A percentile compares a stretch with the other conserved stretches of the same genome.
Evolutionary conservation across 495 filamentous ascomycete species (phyloP).

Genomic region (Lentithecium fluviatile): DNA sequence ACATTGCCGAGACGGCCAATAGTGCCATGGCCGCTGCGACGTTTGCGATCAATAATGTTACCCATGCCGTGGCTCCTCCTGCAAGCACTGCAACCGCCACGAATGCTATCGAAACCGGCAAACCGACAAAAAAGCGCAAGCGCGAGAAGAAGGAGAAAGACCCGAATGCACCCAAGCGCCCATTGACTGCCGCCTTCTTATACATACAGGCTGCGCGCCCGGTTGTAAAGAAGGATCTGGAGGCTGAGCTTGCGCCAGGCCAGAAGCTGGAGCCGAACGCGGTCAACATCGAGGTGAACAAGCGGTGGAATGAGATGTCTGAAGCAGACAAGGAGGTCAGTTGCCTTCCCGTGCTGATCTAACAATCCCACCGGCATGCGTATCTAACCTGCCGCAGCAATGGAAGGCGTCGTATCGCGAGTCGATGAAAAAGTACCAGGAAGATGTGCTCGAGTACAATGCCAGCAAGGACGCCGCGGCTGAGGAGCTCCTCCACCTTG

Average conservation of each 20-base stretch:
- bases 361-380: conserved; percentile 12
- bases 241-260: conserved; percentile 65
- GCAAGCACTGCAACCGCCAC: conserved; percentile 37
- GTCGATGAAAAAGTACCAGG: conserved; percentile 19
- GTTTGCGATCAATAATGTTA: conserved; percentile 43
- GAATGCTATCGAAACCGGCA: conserved; percentile 45
- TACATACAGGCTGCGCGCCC: conserved; percentile 82
- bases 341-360: conserved; percentile 6
- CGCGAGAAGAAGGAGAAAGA: conserved; percentile 73
- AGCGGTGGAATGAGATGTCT: conserved; percentile 75
- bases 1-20: conserved; percentile 16
- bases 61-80: conserved; percentile 1
- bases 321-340: conserved; percentile 71
- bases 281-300: conserved; percentile 62
- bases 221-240: conserved; percentile 74
- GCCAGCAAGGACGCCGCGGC: conserved; percentile 5
- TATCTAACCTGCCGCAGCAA: conserved; percentile 12
- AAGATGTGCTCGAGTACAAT: conserved; percentile 17
- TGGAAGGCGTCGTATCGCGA: conserved; percentile 32
- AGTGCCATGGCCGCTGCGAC: conserved; percentile 33
- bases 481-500: conserved; percentile 8
- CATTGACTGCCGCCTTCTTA: conserved; percentile 90
- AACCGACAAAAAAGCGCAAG: conserved; percentile 27
- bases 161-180: conserved; percentile 91
- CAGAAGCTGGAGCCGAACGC: conserved; percentile 62